These are phyloP conservation scores for Ustilaginoidea virens DNA, from an alignment of 2,329 filamentous ascomycete species.

Conservation along the genomic window DNA sequence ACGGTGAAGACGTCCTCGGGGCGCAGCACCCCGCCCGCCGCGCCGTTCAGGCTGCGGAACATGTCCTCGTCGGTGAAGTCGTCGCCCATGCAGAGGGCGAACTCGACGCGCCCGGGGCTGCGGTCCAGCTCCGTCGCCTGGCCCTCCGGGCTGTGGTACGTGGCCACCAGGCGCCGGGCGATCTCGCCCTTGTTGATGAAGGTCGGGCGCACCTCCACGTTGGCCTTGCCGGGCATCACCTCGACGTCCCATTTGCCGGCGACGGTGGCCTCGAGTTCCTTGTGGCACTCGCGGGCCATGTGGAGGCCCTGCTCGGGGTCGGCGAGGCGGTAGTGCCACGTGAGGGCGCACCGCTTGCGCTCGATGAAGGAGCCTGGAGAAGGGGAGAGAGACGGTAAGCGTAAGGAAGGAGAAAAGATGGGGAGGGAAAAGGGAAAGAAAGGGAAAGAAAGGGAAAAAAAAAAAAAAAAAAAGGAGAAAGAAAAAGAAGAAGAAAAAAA, in stretches of 20 bases:
- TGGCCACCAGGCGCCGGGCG: slow-evolving; percentile 63
- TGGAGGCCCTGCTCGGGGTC: slow-evolving; percentile 73
- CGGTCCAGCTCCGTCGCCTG: slow-evolving; percentile 27
- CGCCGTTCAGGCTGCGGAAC: slow-evolving; percentile 65
- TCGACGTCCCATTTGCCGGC: slow-evolving; percentile 77
- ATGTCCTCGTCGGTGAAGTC: slow-evolving; percentile 97
- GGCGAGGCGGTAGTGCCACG: slow-evolving; percentile 91
- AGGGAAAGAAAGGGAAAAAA: background rate
- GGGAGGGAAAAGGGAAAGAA: background rate
- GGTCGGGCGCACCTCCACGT: slow-evolving; percentile 87
- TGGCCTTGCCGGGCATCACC: slow-evolving; percentile 93
- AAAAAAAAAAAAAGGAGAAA: background rate
- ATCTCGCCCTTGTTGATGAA: slow-evolving; percentile 99
- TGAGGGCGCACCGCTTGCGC: slow-evolving; percentile 82
- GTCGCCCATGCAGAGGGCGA: slow-evolving; percentile 82
- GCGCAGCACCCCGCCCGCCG: slow-evolving; percentile 36
- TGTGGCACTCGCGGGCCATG: slow-evolving; percentile 68
- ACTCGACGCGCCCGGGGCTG: slow-evolving; percentile 48
- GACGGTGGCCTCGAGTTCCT: slow-evolving; percentile 63
- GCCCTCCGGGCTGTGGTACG: slow-evolving; percentile 43
- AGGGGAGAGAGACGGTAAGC: background rate
- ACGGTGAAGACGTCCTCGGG: slow-evolving; percentile 68
- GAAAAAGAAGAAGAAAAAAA: background rate
- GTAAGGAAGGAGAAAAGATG: background rate
- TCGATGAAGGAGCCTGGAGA: slow-evolving; percentile 72